Evolutionary conservation across 306 rosid genomes (phyloP).

Genomic region (Leucaena leucocephala): DNA sequence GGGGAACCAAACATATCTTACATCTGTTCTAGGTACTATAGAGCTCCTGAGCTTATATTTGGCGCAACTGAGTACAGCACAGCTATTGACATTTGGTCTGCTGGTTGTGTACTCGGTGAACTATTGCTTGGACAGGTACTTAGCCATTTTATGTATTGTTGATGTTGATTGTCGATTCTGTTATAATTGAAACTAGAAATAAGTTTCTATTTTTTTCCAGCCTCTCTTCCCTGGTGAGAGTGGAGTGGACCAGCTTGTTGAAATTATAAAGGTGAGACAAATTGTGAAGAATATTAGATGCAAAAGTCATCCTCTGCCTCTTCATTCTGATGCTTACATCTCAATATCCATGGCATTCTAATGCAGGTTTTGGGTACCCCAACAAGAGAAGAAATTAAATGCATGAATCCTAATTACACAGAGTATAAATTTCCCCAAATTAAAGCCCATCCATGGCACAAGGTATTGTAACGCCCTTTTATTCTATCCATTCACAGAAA

Average conservation of each 20-base stretch:
- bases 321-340: constrained; percentile 14
- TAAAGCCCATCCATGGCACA: constrained; percentile 98
- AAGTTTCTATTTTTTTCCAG: constrained; percentile 48
- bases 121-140: constrained; percentile 87
- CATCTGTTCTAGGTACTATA: constrained; percentile 93
- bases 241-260: constrained; percentile 95
- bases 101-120: constrained; percentile 95
- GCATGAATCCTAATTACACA: constrained; percentile 96
- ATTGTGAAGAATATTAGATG: constrained; percentile 1
- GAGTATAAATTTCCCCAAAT: constrained; percentile 94
- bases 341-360: constrained; percentile 26
- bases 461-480: constrained; percentile 53
- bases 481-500: neutral
- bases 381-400: constrained; percentile 94
- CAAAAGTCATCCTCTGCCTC: neutral
- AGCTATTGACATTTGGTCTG: constrained; percentile 97
- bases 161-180: constrained; percentile 6
- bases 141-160: neutral
- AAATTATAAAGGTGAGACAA: constrained; percentile 73
- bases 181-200: constrained; percentile 30
- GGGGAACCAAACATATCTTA: constrained; percentile 96
- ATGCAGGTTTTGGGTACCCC: constrained; percentile 97
- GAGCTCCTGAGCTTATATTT: constrained; percentile 97
- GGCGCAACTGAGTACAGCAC: constrained; percentile 96
- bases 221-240: constrained; percentile 95